Evolutionary conservation across 2,329 filamentous ascomycete species (phyloP), one percentile per base, ranked within the genome.

Genomic region (Pseudogymnoascus sp.): DNA sequence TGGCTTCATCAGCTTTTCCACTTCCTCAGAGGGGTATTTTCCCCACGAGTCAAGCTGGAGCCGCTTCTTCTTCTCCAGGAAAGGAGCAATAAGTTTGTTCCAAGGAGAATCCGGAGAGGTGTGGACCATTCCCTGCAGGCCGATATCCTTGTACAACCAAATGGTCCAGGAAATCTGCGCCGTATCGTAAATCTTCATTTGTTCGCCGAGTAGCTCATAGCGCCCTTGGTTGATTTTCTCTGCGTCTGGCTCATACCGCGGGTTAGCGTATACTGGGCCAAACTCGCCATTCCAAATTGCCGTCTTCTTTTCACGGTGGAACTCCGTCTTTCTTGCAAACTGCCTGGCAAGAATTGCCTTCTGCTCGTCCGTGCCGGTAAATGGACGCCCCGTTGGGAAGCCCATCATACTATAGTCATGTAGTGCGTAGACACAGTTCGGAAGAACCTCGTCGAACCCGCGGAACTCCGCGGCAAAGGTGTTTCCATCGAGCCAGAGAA

Each of bases 121-220:
- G 62, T 80, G 77, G 0, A 80, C 73, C 79, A 83, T 81, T 6
- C 79, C 81, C 68, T 82, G 79, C 57, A 79, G 75, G 0, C 80
- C 79, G 37, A 83, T 77, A 63, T 83, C 80, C 67, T 83, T 83
- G 71, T 81, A 83, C 0, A 81, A 70, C 80, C 80, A 83, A 66
- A 85, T 85, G 8, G 73, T 79, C 83, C 83, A 85, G 0, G 68
- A 63, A 57, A 80, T 79, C 58, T 75, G 68, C 65, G 79, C 70
- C 68, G 78, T 76, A 61, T 79, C 76, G 67, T 83, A 83, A 58
- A 83, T 78, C 26, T 71, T 70, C 39, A 82, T 69, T 66, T 79
- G 77, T 24, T 75, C 72, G 21, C 75, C 74, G 5, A 79, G 71
- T 24, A 80, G 70, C 29, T 75, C 72, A 64, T 77, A 77, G 4